phyloP scores from a whole-genome alignment of 306 rosid species.

The Vigna mungo region DNA sequence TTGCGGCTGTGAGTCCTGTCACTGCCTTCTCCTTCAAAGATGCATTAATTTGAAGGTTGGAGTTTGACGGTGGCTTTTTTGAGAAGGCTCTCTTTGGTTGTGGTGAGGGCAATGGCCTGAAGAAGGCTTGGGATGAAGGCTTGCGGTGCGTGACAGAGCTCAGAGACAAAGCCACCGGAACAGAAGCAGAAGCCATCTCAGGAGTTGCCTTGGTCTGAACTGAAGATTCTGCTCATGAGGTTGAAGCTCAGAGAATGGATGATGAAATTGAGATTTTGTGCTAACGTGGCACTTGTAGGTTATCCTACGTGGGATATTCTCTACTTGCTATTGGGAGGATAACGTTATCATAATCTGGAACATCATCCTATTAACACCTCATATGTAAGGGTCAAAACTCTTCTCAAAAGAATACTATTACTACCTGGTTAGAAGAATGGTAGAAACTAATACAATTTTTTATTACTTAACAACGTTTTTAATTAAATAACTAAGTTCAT shows the following conservation, averaged over 20 bases:
- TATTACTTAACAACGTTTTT: too few relatives aligned
- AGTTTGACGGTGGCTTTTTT: conserved; percentile 46
- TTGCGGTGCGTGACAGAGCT: conserved; percentile 39
- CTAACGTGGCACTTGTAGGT: conserved; percentile 42
- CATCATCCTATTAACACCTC: not conserved
- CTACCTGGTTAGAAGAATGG: not conserved
- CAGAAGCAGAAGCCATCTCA: conserved; percentile 48
- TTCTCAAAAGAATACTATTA: not conserved
- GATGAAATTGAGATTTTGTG: conserved; percentile 36
- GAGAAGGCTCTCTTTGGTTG: conserved; percentile 26
- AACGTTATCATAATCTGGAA: conserved; percentile 33
- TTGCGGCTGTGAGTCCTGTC: conserved; percentile 64
- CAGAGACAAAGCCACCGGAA: conserved; percentile 46
- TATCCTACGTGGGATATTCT: conserved; percentile 42
- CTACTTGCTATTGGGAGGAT: conserved; percentile 35
- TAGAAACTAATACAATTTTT: too few relatives aligned
- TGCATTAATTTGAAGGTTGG: conserved; percentile 53
- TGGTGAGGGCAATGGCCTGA: conserved; percentile 27
- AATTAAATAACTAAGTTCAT: too few relatives aligned
- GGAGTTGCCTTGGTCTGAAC: not conserved
- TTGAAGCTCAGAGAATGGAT: conserved; percentile 11
- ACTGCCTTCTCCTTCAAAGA: conserved; percentile 70
- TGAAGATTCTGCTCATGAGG: conserved; percentile 7
- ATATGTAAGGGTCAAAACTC: not conserved
- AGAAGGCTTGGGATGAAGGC: conserved; percentile 43